A percentile compares a stretch with the other conserved stretches of the same genome.
These are phyloP conservation scores for Apophysomyces variabilis DNA, from an alignment of 371 early-diverging fungal genomes.

Conservation along the genomic window DNA sequence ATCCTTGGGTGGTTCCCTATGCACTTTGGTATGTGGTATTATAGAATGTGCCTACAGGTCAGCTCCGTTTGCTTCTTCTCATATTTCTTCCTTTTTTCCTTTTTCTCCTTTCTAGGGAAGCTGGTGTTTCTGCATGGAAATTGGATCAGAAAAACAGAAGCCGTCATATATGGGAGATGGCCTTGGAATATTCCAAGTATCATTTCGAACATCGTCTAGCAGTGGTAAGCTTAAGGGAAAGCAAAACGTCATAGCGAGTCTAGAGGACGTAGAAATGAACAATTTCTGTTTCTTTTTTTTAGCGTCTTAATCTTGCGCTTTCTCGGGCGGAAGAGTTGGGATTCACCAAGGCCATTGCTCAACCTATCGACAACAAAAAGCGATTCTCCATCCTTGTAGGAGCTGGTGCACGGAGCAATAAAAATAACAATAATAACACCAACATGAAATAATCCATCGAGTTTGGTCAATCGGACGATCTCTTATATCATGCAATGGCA, in stretches of 20 bases:
- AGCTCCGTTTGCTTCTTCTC: not conserved
- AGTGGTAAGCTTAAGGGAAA: conserved; percentile 24
- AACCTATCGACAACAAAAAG: conserved; percentile 34
- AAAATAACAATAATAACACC: too few relatives aligned
- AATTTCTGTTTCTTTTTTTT: not conserved
- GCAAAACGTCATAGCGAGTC: not conserved
- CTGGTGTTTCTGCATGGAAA: conserved; percentile 45
- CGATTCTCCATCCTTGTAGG: conserved; percentile 27
- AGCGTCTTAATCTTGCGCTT: conserved; percentile 39
- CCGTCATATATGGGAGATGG: conserved; percentile 46
- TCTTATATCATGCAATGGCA: too few relatives aligned
- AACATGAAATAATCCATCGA: too few relatives aligned
- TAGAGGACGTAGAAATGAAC: too few relatives aligned
- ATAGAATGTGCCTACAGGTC: too few relatives aligned
- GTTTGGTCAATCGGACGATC: too few relatives aligned
- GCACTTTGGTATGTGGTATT: conserved; percentile 50
- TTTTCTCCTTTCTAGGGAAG: conserved; percentile 23
- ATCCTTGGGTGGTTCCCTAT: conserved; percentile 64
- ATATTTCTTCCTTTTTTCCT: not conserved
- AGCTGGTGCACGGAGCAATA: not conserved
- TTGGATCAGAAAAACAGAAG: conserved; percentile 32
- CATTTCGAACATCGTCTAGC: conserved; percentile 52
- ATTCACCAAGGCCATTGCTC: conserved; percentile 26
- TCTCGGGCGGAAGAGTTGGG: conserved; percentile 36
- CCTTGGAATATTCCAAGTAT: conserved; percentile 39